Conservation (phyloP, 208 protist species). For the Naegleria gruberi region DNA sequence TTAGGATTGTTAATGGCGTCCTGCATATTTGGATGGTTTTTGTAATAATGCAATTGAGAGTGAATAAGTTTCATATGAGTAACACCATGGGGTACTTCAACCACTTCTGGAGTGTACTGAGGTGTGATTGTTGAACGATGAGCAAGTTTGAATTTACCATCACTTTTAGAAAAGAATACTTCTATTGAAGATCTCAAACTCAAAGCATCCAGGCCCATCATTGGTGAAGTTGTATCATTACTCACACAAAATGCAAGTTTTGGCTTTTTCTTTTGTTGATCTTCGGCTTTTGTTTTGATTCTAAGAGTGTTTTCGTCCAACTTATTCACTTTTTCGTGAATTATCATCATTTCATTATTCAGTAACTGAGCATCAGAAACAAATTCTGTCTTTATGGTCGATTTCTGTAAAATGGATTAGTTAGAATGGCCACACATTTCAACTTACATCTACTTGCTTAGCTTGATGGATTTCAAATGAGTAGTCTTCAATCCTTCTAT, state of each 20-base stretch:
- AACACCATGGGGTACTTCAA: background rate
- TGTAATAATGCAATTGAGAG: background rate
- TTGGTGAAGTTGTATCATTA: background rate
- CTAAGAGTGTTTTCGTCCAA: background rate
- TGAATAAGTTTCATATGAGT: background rate
- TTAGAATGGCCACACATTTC: too few relatives aligned
- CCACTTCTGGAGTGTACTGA: background rate
- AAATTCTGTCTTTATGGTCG: background rate
- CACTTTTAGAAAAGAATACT: background rate
- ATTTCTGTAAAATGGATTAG: background rate
- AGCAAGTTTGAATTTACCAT: background rate
- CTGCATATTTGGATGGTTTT: background rate
- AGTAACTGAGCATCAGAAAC: background rate
- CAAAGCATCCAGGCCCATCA: background rate
- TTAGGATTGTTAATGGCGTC: background rate
- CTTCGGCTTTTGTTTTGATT: background rate
- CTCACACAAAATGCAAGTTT: background rate
- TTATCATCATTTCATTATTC: background rate
- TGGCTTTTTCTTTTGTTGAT: background rate
- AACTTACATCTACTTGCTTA: background rate
- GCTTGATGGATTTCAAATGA: background rate
- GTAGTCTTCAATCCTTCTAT: background rate
- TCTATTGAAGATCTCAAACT: background rate
- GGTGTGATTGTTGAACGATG: background rate
- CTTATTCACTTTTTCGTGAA: background rate